Base-by-base conservation (phyloP, 116 monocot species). In the Phalaenopsis hybrid region DNA sequence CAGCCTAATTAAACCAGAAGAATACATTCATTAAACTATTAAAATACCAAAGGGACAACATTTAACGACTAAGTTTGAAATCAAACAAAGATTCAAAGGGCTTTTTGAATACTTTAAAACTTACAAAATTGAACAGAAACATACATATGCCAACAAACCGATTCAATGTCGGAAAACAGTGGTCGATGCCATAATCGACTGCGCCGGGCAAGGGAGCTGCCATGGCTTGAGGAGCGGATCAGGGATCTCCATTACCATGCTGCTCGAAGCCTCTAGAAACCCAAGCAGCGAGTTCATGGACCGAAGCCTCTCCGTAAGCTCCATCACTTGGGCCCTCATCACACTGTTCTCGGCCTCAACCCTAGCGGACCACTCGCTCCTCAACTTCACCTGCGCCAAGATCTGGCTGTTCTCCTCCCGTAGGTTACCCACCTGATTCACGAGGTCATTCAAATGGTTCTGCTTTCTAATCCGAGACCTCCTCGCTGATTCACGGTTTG, bases 401-500 rank as follows among this genome's bases (percentile, higher is more conserved):
- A 84, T 76, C 70, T 77, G 79, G 20, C 7, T 45, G 69, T 89
- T 91, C 48, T 87, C 81, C 1, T 41, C 74, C 79, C 79, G 52
- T n/a, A 94, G 86, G 50, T 79, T 76, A 0, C 81, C 79, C 31
- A 16, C 69, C 46, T 88, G 76, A 50, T 65, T 85, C 12, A 88
- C 75, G 44, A 91, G 83, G 11, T 91, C 91, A 63, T 85, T 86
- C 31, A 91, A 49, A 21, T 76, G 87, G 31, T 88, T 82, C 44
- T 89, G 91, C 83, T 89, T 91, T 79, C 77, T 79, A 85, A 87
- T 81, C 8, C 89, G 83, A 5, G 91, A 89, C 72, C 91, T 76
- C 65, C 87, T 69, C 28, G 91, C 91, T 0, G 91, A 91, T 45
- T 91, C 91, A 69, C 91, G 49, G 78, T 91, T 91, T 15, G 91